Evolutionary conservation across 23 red algal genomes (phyloP).

Genomic region (Gracilaria domingensis): DNA sequence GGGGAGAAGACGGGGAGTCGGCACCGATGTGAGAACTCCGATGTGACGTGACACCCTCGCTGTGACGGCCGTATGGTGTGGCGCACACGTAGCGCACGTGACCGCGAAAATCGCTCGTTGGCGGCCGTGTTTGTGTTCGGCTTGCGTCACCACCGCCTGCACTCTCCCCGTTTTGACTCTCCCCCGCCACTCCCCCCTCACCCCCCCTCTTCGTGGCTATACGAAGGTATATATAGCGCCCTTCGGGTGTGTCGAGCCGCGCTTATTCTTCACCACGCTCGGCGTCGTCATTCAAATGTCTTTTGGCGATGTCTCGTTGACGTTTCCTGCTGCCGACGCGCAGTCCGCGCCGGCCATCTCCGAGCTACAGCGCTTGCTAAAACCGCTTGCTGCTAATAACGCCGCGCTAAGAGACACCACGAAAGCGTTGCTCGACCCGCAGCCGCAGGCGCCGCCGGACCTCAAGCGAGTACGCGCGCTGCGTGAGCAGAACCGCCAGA

Average conservation of each 20-base stretch:
- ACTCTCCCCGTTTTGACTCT: too few relatives aligned
- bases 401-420: constrained; percentile 18
- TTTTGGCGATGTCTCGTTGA: constrained; percentile 34
- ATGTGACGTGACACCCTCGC: too few relatives aligned
- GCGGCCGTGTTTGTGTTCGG: not conserved
- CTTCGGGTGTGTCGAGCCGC: too few relatives aligned
- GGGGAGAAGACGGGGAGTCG: too few relatives aligned
- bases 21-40: too few relatives aligned
- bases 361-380: constrained; percentile 46
- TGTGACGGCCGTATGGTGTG: too few relatives aligned
- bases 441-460: not conserved
- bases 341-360: constrained; percentile 33
- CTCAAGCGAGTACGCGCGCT: constrained; percentile 54
- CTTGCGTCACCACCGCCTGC: too few relatives aligned
- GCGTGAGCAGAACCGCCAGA: constrained; percentile 59
- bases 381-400: constrained; percentile 47
- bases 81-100: constrained; percentile 22
- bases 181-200: not conserved
- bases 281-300: constrained; percentile 42
- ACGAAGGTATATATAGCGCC: too few relatives aligned
- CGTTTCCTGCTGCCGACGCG: constrained; percentile 19
- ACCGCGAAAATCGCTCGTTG: not conserved
- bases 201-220: not conserved
- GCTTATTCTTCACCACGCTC: not conserved
- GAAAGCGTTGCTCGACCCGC: not conserved